Base-by-base conservation (phyloP, 176 grass and related monocot genomes). In the Typha latifolia region DNA sequence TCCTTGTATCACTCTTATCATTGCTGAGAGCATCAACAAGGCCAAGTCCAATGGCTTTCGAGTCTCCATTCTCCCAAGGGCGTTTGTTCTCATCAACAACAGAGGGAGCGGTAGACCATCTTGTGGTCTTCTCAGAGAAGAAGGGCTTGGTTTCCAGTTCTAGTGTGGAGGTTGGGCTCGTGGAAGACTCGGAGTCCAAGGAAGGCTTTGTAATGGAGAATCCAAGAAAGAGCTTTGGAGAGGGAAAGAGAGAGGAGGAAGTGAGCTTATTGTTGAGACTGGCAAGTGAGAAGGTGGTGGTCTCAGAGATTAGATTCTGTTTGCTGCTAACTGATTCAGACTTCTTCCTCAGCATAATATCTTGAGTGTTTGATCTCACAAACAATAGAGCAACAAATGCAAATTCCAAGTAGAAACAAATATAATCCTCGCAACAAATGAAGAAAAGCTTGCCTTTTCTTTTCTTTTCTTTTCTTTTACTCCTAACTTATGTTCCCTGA, bases 291-390 rank as follows among this genome's bases (percentile, higher is more conserved):
- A 70, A 32, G 64, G 37, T 43, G 37, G 37, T 43, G 8, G 37
- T 43, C 74, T 80, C 72, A 21, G 73, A 67, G 32, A 66, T 62
- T 14, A 76, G 12, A 43, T 69, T 52, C 72, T 74, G 84, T 48
- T 78, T 76, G 55, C 43, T 68, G 31, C 78, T 62, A 8, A 67
- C 29, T 22, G 74, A 66, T 64, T 51, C 71, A 24, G 76, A 63
- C 56, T 76, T 80, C 47, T 76, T 83, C 77, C 81, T 79, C 68
- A 72, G 59, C 89, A 88, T 93, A 47, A 63, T 74, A 23, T 18
- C 68, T 48, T 82, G 66, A 55, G 75, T 49, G 31, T 19, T 75
- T 66, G 67, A 62, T 72, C 80, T 77, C 49, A 67, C 32, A 72
- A 77, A 82, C 73, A 82, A 82, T 67, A 26, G 62, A 49, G 1